Conservation (phyloP, 1,139 yeast genomes). For the Debaryomyces subglobosus region DNA sequence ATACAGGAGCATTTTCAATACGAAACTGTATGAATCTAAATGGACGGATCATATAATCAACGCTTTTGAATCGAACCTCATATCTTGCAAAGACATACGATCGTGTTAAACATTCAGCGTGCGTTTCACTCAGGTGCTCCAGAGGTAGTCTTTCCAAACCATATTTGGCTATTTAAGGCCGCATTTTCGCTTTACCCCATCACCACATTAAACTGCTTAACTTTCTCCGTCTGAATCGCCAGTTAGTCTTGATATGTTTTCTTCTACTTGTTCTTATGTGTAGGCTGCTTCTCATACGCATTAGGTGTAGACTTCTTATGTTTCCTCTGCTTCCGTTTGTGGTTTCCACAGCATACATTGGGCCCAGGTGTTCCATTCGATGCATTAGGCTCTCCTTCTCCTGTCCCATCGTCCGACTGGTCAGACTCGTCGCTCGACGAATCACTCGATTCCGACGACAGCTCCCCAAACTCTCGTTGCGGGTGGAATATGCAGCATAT, state of each 20-base stretch:
- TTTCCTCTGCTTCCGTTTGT: constrained; percentile 20
- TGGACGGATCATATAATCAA: neutral
- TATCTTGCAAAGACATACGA: too few relatives aligned
- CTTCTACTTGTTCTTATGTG: constrained; percentile 42
- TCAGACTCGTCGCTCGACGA: constrained; percentile 45
- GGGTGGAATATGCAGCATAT: constrained; percentile 97
- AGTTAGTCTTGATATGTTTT: neutral
- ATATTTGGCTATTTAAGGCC: too few relatives aligned
- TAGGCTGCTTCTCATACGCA: constrained; percentile 78
- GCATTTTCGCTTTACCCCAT: too few relatives aligned
- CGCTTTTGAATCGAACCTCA: too few relatives aligned
- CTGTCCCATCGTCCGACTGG: constrained; percentile 14
- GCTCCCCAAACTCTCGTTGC: constrained; percentile 69
- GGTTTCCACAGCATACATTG: constrained; percentile 21
- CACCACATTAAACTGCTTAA: too few relatives aligned
- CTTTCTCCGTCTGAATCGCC: neutral
- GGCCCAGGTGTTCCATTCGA: neutral
- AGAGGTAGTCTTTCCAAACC: too few relatives aligned
- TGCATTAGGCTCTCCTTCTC: constrained; percentile 10
- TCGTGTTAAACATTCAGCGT: too few relatives aligned
- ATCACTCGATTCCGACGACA: constrained; percentile 38
- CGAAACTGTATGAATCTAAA: neutral
- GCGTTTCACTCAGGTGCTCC: too few relatives aligned
- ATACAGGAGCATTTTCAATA: neutral
- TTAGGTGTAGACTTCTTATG: constrained; percentile 48